Conservation (phyloP, 257 asterid genomes). For the Leptodermis oblonga region DNA sequence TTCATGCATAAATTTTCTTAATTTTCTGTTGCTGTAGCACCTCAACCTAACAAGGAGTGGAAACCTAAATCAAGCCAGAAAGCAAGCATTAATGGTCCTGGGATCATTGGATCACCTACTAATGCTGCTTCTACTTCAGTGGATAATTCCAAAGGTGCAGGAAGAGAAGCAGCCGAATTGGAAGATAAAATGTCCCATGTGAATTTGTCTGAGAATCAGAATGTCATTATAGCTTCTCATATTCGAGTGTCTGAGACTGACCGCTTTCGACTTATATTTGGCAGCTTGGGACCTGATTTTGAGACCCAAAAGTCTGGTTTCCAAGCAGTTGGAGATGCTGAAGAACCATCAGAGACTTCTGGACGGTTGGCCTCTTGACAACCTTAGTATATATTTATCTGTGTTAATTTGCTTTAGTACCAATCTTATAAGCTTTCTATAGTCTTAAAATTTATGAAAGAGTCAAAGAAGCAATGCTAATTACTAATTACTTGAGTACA, state of each 20-base stretch:
- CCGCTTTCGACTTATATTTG: slow-evolving; percentile 75
- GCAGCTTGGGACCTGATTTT: slow-evolving; percentile 70
- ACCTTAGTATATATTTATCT: not conserved
- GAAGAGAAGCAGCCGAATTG: slow-evolving; percentile 45
- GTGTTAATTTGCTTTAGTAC: slow-evolving; percentile 1
- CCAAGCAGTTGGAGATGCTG: slow-evolving; percentile 34
- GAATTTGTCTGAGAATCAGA: slow-evolving; percentile 56
- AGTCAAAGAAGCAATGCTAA: not conserved
- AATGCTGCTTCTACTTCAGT: slow-evolving; percentile 49
- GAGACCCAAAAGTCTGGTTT: slow-evolving; percentile 35
- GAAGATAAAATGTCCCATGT: slow-evolving; percentile 49
- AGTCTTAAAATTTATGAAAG: not conserved
- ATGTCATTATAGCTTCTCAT: slow-evolving; percentile 89
- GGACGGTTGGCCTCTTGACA: slow-evolving; percentile 42
- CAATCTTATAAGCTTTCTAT: no score
- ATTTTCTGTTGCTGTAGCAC: slow-evolving; percentile 37
- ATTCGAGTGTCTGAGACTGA: slow-evolving; percentile 88
- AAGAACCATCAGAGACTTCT: slow-evolving; percentile 46
- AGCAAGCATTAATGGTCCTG: slow-evolving; percentile 44
- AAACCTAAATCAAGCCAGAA: slow-evolving; percentile 77
- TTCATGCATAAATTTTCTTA: slow-evolving; percentile 19
- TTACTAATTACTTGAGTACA: not conserved
- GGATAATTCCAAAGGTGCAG: slow-evolving; percentile 35
- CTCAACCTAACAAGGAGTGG: slow-evolving; percentile 89
- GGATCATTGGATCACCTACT: slow-evolving; percentile 53